Percentiles rank a stretch among this genome's conserved stretches.
Conservation (phyloP, 2,329 filamentous ascomycete species). For the Pseudocercospora pini-densiflorae region DNA sequence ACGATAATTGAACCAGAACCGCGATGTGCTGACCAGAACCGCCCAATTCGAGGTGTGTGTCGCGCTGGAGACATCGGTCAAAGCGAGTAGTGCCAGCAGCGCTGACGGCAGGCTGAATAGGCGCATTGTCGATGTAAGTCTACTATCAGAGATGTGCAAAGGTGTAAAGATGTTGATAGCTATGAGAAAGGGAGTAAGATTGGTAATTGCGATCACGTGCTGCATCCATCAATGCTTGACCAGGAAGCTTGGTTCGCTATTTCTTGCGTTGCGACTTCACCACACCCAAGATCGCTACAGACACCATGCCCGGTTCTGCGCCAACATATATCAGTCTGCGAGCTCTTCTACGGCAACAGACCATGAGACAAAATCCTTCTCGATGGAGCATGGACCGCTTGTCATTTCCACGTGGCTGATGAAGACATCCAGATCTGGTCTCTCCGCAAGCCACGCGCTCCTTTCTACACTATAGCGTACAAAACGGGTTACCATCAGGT, state of each 20-base stretch:
- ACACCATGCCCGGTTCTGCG: no score
- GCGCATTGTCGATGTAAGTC: conserved; percentile 27
- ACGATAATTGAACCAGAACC: conserved; percentile 99
- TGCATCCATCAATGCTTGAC: background rate
- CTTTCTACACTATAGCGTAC: background rate
- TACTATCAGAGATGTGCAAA: background rate
- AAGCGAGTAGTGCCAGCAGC: conserved; percentile 33
- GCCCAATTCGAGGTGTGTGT: conserved; percentile 99
- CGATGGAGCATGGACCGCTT: background rate
- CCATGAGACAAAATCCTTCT: no score
- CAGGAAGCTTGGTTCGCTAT: no score
- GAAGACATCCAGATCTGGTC: background rate
- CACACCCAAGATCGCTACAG: no score
- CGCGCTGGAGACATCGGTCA: conserved; percentile 51
- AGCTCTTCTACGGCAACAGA: no score
- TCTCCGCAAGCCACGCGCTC: background rate
- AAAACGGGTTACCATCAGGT: background rate
- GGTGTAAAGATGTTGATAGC: background rate
- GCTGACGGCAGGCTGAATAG: conserved; percentile 34
- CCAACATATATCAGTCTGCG: no score
- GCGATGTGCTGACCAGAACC: conserved; percentile 95
- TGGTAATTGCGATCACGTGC: background rate
- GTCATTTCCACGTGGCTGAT: background rate
- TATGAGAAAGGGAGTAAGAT: background rate
- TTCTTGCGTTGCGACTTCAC: no score